Evolutionary conservation across 306 rosid genomes (phyloP), one percentile per base, ranked within the genome.

Genomic region (Cajanus cajan): DNA sequence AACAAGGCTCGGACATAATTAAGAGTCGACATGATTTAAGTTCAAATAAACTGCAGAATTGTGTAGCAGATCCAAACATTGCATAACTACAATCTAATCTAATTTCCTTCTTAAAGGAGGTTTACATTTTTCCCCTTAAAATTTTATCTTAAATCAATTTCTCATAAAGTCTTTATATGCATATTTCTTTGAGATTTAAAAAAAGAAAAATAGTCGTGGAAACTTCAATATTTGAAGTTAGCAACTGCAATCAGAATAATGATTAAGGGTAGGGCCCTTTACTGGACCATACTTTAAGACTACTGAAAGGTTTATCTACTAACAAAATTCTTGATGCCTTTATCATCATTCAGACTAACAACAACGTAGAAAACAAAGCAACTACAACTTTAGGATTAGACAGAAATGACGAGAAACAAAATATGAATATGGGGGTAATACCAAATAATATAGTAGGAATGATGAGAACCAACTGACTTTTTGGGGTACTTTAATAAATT

Each of bases 221-320:
- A 67, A 52, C 57, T 76, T 64, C 52, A 28, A 36, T 57, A 70
- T 16, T 37, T 40, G 69, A 45, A 31, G 44, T 58, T 25, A 39
- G 33, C 22, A 6, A 34, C 12, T n/a, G 58, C 50, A 18, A 16
- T 44, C 50, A 66, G 77, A 75, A 81, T 43, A 70, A 69, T 85
- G 78, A 80, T 74, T 43, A 31, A 24, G 48, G 18, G 65, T 61
- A 65, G 40, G 74, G 76, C 57, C 33, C 63, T 41, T 58, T 77
- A 71, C 12, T 39, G 58, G 74, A 84, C 77, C 74, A 83, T 5
- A 3, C 45, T 61, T 16, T 15, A 45, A 61, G 62, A 63, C 18
- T 41, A 54, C n/a, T 66, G 31, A 66, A 68, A 34, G 36, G 58
- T 58, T 66, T 62, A 43, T 48, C 7, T 51, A 68, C 41, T 31